Percentiles rank a stretch among this genome's conserved stretches.
phyloP scores from a whole-genome alignment of 2,329 filamentous ascomycete genomes.

The Salinomyces thailandicus region DNA sequence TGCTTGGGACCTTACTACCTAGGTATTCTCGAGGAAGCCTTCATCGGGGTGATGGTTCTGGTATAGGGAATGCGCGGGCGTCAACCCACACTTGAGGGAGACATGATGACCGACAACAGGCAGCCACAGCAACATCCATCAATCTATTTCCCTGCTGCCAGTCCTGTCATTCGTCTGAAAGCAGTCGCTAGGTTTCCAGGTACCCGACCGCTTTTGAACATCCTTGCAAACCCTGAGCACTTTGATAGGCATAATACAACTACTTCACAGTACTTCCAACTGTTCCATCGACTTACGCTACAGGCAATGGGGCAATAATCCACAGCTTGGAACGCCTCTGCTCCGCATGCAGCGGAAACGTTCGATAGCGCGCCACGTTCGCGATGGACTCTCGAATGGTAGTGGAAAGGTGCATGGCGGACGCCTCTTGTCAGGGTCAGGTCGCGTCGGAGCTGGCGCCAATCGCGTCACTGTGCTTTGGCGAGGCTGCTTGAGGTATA shows the following conservation, averaged over 20 bases:
- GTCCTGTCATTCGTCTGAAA: not conserved
- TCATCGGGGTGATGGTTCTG: not conserved
- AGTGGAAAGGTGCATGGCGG: not conserved
- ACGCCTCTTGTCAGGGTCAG: not conserved
- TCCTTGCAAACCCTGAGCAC: not conserved
- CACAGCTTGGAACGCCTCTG: too few relatives aligned
- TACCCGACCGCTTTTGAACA: not conserved
- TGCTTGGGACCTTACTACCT: not conserved
- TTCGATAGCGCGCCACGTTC: too few relatives aligned
- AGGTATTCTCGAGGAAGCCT: not conserved
- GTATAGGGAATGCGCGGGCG: not conserved
- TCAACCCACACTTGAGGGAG: too few relatives aligned
- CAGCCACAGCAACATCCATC: not conserved
- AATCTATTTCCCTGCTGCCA: not conserved
- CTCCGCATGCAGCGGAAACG: too few relatives aligned
- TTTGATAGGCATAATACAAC: not conserved
- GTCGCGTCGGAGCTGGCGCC: too few relatives aligned
- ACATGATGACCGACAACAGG: not conserved
- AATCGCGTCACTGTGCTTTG: not conserved
- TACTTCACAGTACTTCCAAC: not conserved
- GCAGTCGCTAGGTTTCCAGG: not conserved
- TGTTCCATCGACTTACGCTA: not conserved
- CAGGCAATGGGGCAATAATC: not conserved
- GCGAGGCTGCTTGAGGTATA: not conserved
- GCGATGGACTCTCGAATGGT: not conserved